Conservation (phyloP, 495 filamentous ascomycete genomes). For the Daldinia grandis region DNA sequence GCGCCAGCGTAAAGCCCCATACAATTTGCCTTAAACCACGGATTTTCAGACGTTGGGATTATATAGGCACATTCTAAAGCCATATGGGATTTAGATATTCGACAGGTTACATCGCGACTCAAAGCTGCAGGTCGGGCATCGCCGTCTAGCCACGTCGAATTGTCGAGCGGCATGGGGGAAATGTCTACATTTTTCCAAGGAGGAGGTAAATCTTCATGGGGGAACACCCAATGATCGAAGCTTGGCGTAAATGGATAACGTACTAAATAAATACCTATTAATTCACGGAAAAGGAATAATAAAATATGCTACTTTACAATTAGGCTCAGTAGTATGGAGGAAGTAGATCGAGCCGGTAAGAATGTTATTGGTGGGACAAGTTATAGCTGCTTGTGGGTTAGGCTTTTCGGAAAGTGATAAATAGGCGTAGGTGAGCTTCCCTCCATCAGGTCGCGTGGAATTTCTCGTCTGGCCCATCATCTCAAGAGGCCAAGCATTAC, state of each 20-base stretch:
- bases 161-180: too few relatives aligned
- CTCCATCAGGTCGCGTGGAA: not conserved
- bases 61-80: not conserved
- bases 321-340: not conserved
- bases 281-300: not conserved
- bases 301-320: not conserved
- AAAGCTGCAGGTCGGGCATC: not conserved
- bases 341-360: not conserved
- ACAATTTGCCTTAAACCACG: not conserved
- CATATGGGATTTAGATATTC: not conserved
- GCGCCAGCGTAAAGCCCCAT: not conserved
- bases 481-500: constrained; percentile 4
- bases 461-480: not conserved
- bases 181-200: not conserved
- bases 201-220: constrained; percentile 7
- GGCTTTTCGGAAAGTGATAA: not conserved
- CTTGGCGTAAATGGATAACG: constrained; percentile 14
- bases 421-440: not conserved
- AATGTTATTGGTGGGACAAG: not conserved
- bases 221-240: constrained; percentile 19
- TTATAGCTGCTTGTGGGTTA: not conserved
- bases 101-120: not conserved
- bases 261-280: not conserved
- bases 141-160: too few relatives aligned
- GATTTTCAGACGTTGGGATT: not conserved